Percentiles rank a stretch among this genome's conserved stretches.
Conservation (phyloP, 2,329 filamentous ascomycete genomes). For the Fusarium udum region DNA sequence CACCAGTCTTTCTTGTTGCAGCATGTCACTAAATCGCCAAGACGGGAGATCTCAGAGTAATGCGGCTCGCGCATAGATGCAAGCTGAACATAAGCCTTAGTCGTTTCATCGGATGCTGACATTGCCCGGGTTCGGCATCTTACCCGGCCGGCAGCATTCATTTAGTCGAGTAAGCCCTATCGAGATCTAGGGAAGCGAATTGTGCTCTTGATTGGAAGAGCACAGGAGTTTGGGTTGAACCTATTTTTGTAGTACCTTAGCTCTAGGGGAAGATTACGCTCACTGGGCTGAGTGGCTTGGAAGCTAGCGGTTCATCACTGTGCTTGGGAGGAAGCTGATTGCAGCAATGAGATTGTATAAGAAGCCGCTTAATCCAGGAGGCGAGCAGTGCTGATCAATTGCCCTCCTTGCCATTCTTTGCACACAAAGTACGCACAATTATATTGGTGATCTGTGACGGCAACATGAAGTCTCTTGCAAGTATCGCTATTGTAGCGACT, state of each 20-base stretch:
- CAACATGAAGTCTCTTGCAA: background rate
- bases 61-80: background rate
- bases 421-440: fast-evolving
- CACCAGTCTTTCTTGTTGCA: background rate
- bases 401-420: fast-evolving
- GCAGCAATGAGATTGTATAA: background rate
- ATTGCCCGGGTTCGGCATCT: background rate
- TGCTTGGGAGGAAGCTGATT: background rate
- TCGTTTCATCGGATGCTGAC: background rate
- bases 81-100: background rate
- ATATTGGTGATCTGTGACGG: background rate
- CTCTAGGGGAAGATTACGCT: background rate
- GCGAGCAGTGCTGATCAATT: background rate
- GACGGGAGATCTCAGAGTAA: background rate
- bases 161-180: background rate
- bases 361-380: background rate
- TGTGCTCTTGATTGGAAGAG: background rate
- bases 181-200: fast-evolving
- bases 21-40: background rate
- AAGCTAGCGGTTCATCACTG: background rate
- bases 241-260: background rate
- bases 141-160: too few species aligned
- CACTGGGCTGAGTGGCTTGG: background rate
- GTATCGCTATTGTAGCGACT: background rate
- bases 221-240: background rate